Conservation (phyloP, 495 filamentous ascomycete species). For the Collariella sp. region DNA sequence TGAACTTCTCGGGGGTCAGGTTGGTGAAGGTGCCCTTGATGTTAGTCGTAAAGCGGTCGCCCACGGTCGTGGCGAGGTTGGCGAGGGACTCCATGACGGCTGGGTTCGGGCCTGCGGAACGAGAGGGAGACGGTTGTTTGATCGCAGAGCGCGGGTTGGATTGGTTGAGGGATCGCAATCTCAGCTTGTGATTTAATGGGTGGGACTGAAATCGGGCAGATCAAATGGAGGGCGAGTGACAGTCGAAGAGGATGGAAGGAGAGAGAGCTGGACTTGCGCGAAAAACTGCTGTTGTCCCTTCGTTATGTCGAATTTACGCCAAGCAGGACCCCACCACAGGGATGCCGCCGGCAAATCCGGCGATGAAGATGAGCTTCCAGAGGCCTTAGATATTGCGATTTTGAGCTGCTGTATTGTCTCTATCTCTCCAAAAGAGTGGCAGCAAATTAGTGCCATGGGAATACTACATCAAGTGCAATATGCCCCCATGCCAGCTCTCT, state of each 20-base stretch:
- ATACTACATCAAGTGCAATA: too few relatives aligned
- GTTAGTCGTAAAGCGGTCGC: constrained; percentile 47
- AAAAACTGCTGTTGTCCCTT: neutral
- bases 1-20: constrained; percentile 48
- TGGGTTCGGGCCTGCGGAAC: neutral
- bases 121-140: neutral
- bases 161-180: neutral
- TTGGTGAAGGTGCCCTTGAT: constrained; percentile 44
- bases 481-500: too few relatives aligned
- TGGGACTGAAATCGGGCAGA: neutral
- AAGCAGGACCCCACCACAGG: constrained; percentile 11
- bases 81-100: constrained; percentile 27
- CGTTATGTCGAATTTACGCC: neutral
- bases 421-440: too few relatives aligned
- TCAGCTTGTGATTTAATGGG: neutral
- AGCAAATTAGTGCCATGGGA: too few relatives aligned
- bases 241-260: neutral
- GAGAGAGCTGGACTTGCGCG: constrained; percentile 4
- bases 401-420: too few relatives aligned
- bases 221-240: neutral
- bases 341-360: constrained; percentile 6
- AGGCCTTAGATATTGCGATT: too few relatives aligned
- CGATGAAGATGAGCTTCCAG: neutral
- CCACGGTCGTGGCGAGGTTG: constrained; percentile 25
- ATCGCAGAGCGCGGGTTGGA: neutral